These are phyloP conservation scores for Albizia julibrissin DNA, from an alignment of 306 rosid species.

Conservation along the genomic window DNA sequence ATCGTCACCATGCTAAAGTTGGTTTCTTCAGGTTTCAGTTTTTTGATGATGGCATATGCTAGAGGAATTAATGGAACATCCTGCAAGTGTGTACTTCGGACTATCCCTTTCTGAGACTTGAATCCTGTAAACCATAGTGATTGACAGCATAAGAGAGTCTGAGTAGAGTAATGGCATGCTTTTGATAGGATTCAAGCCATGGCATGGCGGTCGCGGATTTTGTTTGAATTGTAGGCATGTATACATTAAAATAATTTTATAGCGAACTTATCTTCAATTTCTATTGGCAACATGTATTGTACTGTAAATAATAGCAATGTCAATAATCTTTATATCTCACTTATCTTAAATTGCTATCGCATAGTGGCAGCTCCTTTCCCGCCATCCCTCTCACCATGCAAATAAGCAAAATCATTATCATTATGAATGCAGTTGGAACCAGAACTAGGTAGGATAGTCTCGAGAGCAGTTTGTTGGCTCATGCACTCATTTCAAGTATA, in stretches of 20 bases:
- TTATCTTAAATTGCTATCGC: neutral
- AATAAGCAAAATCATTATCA: constrained; percentile 23
- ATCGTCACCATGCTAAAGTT: constrained; percentile 3
- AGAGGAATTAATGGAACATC: constrained; percentile 14
- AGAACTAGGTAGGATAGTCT: neutral
- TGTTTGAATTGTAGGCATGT: neutral
- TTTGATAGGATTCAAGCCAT: constrained; percentile 23
- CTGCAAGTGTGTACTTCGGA: constrained; percentile 16
- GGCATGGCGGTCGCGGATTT: neutral
- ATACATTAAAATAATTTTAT: neutral
- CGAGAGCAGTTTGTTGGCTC: neutral
- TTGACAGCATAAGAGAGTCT: constrained; percentile 27
- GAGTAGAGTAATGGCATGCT: constrained; percentile 21
- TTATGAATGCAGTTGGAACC: constrained; percentile 1
- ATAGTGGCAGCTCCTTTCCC: neutral
- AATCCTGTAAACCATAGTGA: constrained; percentile 37
- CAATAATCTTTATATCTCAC: neutral
- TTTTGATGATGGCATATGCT: neutral
- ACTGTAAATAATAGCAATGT: neutral
- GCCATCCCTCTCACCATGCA: constrained; percentile 24
- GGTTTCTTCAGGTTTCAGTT: neutral
- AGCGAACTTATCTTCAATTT: neutral
- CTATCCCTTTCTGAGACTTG: neutral
- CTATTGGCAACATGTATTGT: constrained; percentile 22
- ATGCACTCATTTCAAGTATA: constrained; percentile 23